Base-by-base conservation (phyloP, 352 stramenopile genomes). In the Phytophthora rubi region DNA sequence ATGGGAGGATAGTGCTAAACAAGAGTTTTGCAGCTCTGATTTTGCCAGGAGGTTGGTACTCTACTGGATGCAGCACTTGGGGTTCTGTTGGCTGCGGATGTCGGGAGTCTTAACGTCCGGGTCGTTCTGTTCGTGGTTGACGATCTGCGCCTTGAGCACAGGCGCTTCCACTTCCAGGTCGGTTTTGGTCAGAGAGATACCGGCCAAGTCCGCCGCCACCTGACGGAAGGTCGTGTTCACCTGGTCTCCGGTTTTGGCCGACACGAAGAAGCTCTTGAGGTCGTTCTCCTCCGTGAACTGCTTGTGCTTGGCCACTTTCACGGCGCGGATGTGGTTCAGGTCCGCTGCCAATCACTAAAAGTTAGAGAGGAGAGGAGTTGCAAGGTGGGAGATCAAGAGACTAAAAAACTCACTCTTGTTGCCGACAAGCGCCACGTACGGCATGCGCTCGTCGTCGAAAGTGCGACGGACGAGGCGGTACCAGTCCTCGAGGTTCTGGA, bases 401-500 rank as follows among this genome's bases (percentile, higher is more conserved):
- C n/a, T 1, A 4, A 18, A n/a, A 82, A n/a, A 82, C 82, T 23
- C 77, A 96, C 88, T 85, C 59, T 98, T 98, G 80, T 98, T 98
- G 35, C 91, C 94, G 7, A 98, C 81, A 30, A 98, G 79, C 4
- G 75, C 90, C 28, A 98, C 77, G 74, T 97, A 97, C 9, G 94
- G 94, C 80, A 98, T 90, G n/a, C 78, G 82, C 9, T 85, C 77
- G 37, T 95, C 78, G 56, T 85, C 77, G 62, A 98, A 98, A n/a
- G 92, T 93, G 62, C 86, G 81, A 13, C 87, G 79, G 48, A 98
- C 94, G n/a, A 98, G 76, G 6, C 91, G 83, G 68, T 97, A 97
- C 94, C 94, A 98, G 69, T 98, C 94, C 62, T 98, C 95, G 15
- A 98, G 80, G 77, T 98, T 97, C 68, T 96, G 90, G 67, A 98